Evolutionary conservation across 2,329 filamentous ascomycete species (phyloP), one percentile per base, ranked within the genome.

Genomic region (Triangularia setosa): DNA sequence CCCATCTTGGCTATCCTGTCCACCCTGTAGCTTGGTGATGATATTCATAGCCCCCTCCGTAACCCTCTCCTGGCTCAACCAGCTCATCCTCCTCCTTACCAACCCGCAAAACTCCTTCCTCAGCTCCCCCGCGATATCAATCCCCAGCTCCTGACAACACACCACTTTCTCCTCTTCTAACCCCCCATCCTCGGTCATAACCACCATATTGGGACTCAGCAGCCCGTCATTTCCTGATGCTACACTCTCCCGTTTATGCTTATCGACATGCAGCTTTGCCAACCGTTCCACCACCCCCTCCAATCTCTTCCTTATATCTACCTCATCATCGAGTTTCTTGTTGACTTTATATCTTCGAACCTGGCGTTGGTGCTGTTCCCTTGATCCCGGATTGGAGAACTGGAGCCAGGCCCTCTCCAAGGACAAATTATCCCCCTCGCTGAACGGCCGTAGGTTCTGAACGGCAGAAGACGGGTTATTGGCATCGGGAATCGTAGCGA

Each of bases 371-470:
- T 84, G 79, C 67, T 80, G 74, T 64, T 81, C 75, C 5, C 30
- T 81, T 80, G 23, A 48, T 3, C 21, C n/a, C 1, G n/a, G 16
- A 9, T 21, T 48, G 5, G 4, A 77, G 16, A 95, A 80, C 16
- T 81, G 78, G 53, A 88, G 77, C 91, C 93, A 97, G 35, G 91
- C 87, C 68, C 87, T 85, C 74, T 96, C 92, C 12, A 97, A 80
- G 1, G 89, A 87, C 69, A 88, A 86, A 69, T 94, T 96, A 77
- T 97, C 93, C 64, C 86, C 87, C 4, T 82, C 82, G 0, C 90
- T 90, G 75, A 96, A 97, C 0, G 93, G 92, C 53, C 91, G 87
- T 8, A 92, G 85, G 56, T 87, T 84, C 35, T 84, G 82, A 70
- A 84, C 88, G 2, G 33, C 8, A 8, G 23, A 23, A 33, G 81